Evolutionary conservation across 73 alveolate genomes (phyloP).

Genomic region (Tetrahymena elliotti): DNA sequence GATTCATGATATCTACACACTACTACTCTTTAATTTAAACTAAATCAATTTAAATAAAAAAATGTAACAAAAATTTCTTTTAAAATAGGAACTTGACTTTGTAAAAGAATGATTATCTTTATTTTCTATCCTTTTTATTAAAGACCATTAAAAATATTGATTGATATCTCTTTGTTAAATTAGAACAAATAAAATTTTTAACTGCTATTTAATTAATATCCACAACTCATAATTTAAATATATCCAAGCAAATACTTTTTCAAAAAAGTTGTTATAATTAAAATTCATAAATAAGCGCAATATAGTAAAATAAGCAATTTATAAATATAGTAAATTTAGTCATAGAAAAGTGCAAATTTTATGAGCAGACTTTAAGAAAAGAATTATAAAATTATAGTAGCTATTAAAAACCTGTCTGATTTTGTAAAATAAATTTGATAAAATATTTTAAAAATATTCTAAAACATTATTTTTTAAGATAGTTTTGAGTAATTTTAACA

Average conservation of each 20-base stretch:
- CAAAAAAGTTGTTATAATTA: not conserved
- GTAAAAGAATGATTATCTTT: too few species aligned
- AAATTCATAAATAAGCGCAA: not conserved
- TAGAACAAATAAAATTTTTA: not conserved
- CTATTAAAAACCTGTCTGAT: not conserved
- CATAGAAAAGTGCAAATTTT: not conserved
- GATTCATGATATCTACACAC: too few species aligned
- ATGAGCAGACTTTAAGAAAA: not conserved
- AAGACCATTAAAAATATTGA: not conserved
- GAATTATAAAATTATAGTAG: not conserved
- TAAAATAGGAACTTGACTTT: too few species aligned
- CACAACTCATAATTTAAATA: not conserved
- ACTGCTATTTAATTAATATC: not conserved
- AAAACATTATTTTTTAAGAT: too few species aligned
- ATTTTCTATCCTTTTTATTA: too few species aligned
- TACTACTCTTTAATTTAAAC: too few species aligned
- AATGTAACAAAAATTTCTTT: too few species aligned
- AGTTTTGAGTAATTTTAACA: too few species aligned
- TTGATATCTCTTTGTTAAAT: not conserved
- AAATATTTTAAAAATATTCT: too few species aligned
- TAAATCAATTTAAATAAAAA: too few species aligned
- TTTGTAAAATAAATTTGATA: not conserved
- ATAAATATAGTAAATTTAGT: not conserved
- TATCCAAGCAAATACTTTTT: not conserved
- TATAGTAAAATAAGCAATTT: not conserved